Conservation (phyloP, 148 eudicot species). For the Vaccinium myrtillus region DNA sequence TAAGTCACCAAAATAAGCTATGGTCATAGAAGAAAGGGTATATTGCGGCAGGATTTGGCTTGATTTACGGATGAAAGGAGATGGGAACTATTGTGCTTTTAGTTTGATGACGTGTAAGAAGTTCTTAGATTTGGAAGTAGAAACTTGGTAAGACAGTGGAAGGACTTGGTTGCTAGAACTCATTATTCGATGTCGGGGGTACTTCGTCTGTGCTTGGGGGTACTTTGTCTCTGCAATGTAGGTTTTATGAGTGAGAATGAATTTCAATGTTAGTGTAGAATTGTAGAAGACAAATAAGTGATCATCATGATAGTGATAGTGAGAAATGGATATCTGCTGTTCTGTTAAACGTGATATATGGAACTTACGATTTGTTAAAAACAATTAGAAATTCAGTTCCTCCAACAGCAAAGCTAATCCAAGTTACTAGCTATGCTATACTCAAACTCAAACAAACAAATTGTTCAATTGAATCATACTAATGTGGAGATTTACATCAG, state of each 20-base stretch:
- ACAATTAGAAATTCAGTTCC: no score
- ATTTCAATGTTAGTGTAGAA: background rate
- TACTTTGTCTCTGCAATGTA: background rate
- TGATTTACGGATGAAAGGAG: background rate
- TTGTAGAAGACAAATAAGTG: background rate
- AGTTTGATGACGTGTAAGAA: no score
- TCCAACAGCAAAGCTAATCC: background rate
- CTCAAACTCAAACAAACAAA: background rate
- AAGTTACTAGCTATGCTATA: background rate
- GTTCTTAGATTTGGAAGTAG: no score
- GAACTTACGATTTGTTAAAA: no score
- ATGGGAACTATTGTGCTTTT: background rate
- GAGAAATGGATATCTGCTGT: no score
- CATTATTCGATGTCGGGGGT: background rate
- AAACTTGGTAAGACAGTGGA: no score
- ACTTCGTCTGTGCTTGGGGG: background rate
- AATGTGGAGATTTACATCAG: background rate
- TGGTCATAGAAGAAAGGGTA: background rate
- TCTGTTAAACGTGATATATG: no score
- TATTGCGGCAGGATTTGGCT: background rate
- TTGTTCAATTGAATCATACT: background rate
- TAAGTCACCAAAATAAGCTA: background rate
- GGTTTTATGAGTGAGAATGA: background rate
- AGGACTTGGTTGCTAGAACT: background rate
- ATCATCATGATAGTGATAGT: no score